Base-by-base conservation (phyloP, 1,284 basidiomycete species). In the Ceratobasidium sp. region DNA sequence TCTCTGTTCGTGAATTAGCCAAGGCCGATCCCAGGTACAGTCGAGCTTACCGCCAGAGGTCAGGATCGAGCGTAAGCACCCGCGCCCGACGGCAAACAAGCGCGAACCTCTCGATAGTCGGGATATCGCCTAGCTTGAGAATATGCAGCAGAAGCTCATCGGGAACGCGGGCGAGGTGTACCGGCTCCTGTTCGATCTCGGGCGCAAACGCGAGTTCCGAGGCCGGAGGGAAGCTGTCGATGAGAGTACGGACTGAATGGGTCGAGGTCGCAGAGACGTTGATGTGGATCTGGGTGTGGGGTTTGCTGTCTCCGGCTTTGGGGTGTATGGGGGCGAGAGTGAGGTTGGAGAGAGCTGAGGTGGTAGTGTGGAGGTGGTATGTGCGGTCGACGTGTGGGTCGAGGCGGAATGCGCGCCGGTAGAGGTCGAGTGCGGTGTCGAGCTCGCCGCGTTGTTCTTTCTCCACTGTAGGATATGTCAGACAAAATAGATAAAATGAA, bases 391-490 rank as follows among this genome's bases (percentile, higher is more conserved):
- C 92, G 79, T 92, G 86, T 28, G 91, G 84, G 77, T 96, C 90
- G 83, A 93, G 86, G 78, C 92, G 90, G 84, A 96, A 96, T 0
- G 95, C 94, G 75, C 90, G 89, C 13, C 94, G 90, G 82, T 97
- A 97, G 2, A 95, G 85, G 33, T 85, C 83, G 7, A 96, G 84
- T 9, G 95, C 95, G 46, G 92, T 90, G 81, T 95, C 92, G 56
- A 95, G 87, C 79, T 93, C 87, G 56, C 95, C 91, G 53, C 86
- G 85, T 83, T 94, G 92, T 84, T 97, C 95, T 77, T 89, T 87
- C 68, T 90, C 87, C 39, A 95, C 89, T 3, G 95, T 95, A 28
- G 39, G 15, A 55, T 28, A 58, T 40, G 42, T 51, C 46, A 60
- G 63, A 42, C 61, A 53, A 44, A 23, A 40, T 26, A 20, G n/a